Percentiles rank a stretch among this genome's conserved stretches.
Evolutionary conservation across 208 protist genomes (phyloP).

Genomic region (Novymonas esmeraldas): DNA sequence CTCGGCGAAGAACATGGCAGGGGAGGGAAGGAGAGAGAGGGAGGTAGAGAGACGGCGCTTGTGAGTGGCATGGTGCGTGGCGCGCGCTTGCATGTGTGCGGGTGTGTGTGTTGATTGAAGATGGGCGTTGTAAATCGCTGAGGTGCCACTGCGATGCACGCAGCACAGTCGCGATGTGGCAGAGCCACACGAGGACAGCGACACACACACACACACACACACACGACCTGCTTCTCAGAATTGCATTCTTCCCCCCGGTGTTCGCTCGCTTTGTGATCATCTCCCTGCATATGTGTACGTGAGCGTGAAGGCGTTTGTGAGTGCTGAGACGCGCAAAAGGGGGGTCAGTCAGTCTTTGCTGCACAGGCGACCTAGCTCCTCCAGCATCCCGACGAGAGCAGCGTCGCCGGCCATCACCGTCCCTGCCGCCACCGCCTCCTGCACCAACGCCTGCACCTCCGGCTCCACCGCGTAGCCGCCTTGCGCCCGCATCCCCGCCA

Average conservation of each 20-base stretch:
- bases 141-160: no score
- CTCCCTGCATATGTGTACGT: background rate
- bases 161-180: no score
- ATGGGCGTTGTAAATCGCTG: no score
- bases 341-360: no score
- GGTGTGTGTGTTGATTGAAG: no score
- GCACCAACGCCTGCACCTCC: conserved; percentile 17
- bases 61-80: no score
- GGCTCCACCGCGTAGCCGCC: conserved; percentile 33
- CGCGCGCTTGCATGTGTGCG: no score
- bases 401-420: conserved; percentile 24
- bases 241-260: background rate
- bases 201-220: background rate
- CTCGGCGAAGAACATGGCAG: no score
- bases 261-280: background rate
- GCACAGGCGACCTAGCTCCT: conserved; percentile 23
- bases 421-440: conserved; percentile 22
- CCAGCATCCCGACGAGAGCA: conserved; percentile 31
- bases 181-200: background rate
- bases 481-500: conserved; percentile 16
- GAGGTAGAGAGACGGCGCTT: no score
- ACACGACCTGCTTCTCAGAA: background rate
- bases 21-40: no score
- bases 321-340: no score
- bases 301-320: no score